A percentile compares a stretch with the other conserved stretches of the same genome.
Evolutionary conservation across 1,284 basidiomycete genomes (phyloP).

Genomic region (Somion occarium): DNA sequence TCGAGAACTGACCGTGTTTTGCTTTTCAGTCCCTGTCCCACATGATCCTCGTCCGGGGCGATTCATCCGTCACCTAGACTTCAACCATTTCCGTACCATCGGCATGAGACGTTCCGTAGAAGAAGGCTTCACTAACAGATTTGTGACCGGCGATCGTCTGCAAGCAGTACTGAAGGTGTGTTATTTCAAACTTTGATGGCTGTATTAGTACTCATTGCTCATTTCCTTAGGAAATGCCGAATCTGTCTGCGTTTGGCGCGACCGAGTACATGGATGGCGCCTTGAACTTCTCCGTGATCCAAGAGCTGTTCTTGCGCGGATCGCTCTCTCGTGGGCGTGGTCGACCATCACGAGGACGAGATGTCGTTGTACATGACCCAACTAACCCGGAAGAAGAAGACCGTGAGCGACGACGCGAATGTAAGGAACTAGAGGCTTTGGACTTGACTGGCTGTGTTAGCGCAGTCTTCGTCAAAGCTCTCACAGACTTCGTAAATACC

Average conservation of each 20-base stretch:
- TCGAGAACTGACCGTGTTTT: slow-evolving; percentile 7
- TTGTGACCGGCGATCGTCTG: slow-evolving; percentile 88
- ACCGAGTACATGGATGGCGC: slow-evolving; percentile 97
- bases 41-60: slow-evolving; percentile 72
- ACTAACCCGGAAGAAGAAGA: slow-evolving; percentile 65
- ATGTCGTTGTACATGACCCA: slow-evolving; percentile 37
- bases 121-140: slow-evolving; percentile 85
- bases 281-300: slow-evolving; percentile 74
- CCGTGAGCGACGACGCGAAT: slow-evolving; percentile 68
- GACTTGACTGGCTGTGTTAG: slow-evolving; percentile 96
- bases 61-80: slow-evolving; percentile 77
- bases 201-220: background rate
- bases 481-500: slow-evolving; percentile 77
- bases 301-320: slow-evolving; percentile 84
- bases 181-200: background rate
- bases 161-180: slow-evolving; percentile 77
- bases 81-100: slow-evolving; percentile 92
- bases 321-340: slow-evolving; percentile 61
- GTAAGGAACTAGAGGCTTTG: slow-evolving; percentile 80
- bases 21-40: slow-evolving; percentile 57
- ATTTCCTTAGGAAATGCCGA: slow-evolving; percentile 71
- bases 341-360: slow-evolving; percentile 64
- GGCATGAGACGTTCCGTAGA: slow-evolving; percentile 91
- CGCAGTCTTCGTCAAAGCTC: slow-evolving; percentile 78
- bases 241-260: slow-evolving; percentile 79